Base-by-base conservation (phyloP, 2,329 filamentous ascomycete genomes). In the Aphanocladium album region DNA sequence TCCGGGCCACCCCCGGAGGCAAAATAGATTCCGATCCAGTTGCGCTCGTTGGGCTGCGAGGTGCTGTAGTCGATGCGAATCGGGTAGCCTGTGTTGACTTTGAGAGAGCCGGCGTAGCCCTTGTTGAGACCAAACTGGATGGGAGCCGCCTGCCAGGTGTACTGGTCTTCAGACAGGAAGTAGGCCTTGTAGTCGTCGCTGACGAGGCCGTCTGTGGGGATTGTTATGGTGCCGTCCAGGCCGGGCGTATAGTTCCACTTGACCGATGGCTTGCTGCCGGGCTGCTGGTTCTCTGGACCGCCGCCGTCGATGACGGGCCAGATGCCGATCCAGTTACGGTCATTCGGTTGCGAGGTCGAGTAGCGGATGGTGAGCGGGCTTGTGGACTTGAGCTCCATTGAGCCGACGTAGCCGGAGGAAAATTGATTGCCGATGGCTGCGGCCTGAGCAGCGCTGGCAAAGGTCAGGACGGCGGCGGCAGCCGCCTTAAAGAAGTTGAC, bases 11-110 rank as follows among this genome's bases (percentile, higher is more conserved):
- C 60, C 45, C 55, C 60, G 5, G 55, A 27, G n/a, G 55, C 55
- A 41, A 55, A 59, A 50, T 62, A 62, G 16, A 62, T 7, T 17
- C 41, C 60, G 30, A 62, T 25, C 60, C 60, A 62, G 60, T 62
- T 62, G n/a, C 51, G 43, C 5, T 27, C 39, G 43, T 43, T 51
- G n/a, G 60, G 50, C 30, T 21, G 11, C 8, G 23, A 14, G 7
- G 55, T 62, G 49, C 30, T 49, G 50, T 62, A 62, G 21, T 62
- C 21, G 19, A 62, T 12, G 21, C 43, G 21, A 14, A 62, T 45
- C 30, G 60, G 60, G 57, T 53, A 43, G n/a, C 55, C 49, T 35
- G 50, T 3, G 5, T 33, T 50, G 25, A 50, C 49, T 2, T 21
- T 47, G 12, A 62, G 3, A 2, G 21, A 23, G 14, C 51, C 52